These are phyloP conservation scores for Cryptococcus sp. DNA, from an alignment of 1,284 basidiomycete genomes.

Conservation along the genomic window DNA sequence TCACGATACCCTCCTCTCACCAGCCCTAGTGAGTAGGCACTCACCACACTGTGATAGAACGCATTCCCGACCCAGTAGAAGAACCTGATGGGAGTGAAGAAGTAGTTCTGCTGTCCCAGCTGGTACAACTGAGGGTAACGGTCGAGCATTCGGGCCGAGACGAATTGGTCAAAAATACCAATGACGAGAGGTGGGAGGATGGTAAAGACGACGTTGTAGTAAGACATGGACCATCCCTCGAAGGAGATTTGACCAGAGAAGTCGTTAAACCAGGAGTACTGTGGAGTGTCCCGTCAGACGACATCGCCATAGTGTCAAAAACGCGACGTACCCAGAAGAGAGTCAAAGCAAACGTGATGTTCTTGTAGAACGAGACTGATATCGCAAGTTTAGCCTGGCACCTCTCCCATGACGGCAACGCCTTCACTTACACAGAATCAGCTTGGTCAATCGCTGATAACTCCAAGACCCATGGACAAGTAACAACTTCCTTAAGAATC, in stretches of 20 bases:
- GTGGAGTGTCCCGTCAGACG: neutral
- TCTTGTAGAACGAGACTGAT: slow-evolving; percentile 92
- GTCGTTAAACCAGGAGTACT: slow-evolving; percentile 98
- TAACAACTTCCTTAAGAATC: slow-evolving; percentile 91
- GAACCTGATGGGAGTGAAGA: slow-evolving; percentile 86
- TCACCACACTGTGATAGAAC: slow-evolving; percentile 84
- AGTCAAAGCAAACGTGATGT: slow-evolving; percentile 96
- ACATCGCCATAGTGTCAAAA: neutral
- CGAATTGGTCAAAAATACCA: slow-evolving; percentile 96
- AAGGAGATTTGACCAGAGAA: slow-evolving; percentile 98
- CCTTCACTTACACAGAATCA: slow-evolving; percentile 88
- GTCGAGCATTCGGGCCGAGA: slow-evolving; percentile 92
- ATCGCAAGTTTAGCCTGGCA: slow-evolving; percentile 7
- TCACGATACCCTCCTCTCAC: neutral
- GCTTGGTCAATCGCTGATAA: slow-evolving; percentile 89
- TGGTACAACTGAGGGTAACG: slow-evolving; percentile 95
- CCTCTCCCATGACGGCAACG: too few species aligned
- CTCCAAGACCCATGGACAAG: slow-evolving; percentile 99
- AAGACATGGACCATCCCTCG: slow-evolving; percentile 96
- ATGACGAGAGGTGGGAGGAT: slow-evolving; percentile 95
- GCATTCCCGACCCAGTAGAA: slow-evolving; percentile 96
- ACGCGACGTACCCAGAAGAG: slow-evolving; percentile 78
- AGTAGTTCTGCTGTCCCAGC: slow-evolving; percentile 84
- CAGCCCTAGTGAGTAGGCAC: slow-evolving; percentile 38
- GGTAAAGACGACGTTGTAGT: slow-evolving; percentile 91